These are phyloP conservation scores for Lolium rigidum DNA, from an alignment of 176 grass and related monocot genomes.

Conservation along the genomic window DNA sequence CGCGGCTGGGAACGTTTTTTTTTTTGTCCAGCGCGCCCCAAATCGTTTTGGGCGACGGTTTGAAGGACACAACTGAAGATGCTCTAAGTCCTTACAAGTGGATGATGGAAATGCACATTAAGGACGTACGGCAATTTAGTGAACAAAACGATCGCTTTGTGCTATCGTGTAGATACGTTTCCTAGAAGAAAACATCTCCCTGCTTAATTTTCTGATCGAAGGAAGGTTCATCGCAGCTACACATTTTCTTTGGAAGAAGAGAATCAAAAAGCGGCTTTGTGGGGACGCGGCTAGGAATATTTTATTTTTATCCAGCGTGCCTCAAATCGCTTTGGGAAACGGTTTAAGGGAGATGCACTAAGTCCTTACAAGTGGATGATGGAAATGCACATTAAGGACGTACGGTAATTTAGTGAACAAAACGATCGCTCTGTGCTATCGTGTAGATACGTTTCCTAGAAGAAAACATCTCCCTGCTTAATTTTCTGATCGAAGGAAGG, in stretches of 20 bases:
- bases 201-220: not conserved
- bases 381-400: not conserved
- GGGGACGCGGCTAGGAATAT: no score
- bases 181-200: not conserved
- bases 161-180: not conserved
- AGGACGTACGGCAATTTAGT: not conserved
- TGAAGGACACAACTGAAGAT: no score
- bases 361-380: not conserved
- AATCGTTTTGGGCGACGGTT: no score
- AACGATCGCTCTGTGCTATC: no score
- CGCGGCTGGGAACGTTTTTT: no score
- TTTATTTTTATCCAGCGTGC: no score
- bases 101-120: not conserved
- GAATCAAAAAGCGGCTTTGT: no score
- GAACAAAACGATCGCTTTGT: no score
- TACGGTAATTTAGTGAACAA: no score
- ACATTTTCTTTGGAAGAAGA: not conserved
- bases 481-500: constrained; percentile 18
- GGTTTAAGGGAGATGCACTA: no score
- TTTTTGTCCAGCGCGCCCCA: no score
- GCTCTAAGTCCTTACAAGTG: not conserved
- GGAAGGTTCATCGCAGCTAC: constrained; percentile 22
- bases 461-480: not conserved
- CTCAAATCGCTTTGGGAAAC: no score
- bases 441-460: not conserved